Evolutionary conservation across 1,139 yeast genomes (phyloP), one percentile per base, ranked within the genome.

Genomic region (Ogataea hybrid): DNA sequence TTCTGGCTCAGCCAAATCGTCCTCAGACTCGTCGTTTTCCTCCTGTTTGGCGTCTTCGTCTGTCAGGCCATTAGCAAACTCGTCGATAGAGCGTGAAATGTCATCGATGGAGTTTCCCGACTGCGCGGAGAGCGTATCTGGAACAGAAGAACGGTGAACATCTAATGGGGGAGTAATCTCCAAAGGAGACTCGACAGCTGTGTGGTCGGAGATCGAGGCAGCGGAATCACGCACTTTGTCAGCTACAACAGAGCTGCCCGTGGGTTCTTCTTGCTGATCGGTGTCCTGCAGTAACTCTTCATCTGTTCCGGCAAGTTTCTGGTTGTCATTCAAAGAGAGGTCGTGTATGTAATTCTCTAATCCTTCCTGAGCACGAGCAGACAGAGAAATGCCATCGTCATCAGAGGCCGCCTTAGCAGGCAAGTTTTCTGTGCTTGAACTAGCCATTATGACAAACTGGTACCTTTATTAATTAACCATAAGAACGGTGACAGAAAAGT

Each of bases 61-160:
- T 10, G 23, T 20, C 11, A 49, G 25, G 17, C 35, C 42, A 15
- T 11, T 39, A 7, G 50, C 49, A 41, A 46, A 43, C 20, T 40
- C 42, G 28, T 48, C 52, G 5, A 48, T 28, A 10, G 50, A 47
- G 16, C 42, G 41, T 7, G 46, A 36, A n/a, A 48, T 35, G 16
- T 48, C 50, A n/a, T 44, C 49, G 10, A 48, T 37, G 2, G 47
- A 48, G 29, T 39, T 42, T 30, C 25, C 23, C 8, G 40, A 31
- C 9, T 10, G 25, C 30, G 17, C 30, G 4, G 25, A 15, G 6
- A 25, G 22, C 16, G 36, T n/a, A 10, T 22, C 27, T 10, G 25
- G 27, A 15, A 16, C 11, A 18, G 14, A 23, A 7, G 28, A 33
- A 10, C 27, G 38, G 15, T 15, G n/a, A 4, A 28, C 15, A 17